Base-by-base conservation (phyloP, 768 basidiomycete genomes). In the Calocybe gangraenosa region DNA sequence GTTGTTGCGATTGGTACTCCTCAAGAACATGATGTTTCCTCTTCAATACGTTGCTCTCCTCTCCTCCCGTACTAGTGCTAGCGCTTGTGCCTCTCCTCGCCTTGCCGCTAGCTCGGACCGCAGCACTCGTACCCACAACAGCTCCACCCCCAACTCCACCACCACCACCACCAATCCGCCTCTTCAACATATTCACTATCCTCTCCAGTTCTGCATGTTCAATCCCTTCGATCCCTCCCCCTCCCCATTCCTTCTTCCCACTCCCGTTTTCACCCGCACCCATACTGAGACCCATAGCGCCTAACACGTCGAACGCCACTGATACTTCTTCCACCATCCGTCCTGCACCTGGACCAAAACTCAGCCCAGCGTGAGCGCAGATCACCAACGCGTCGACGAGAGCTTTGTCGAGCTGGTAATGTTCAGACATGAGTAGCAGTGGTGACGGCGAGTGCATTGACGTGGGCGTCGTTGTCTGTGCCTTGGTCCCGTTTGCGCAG, bases 341-440 rank as follows among this genome's bases (percentile, higher is more conserved):
- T 31, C 30, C 8, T 31, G 8, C 30, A 8, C 8, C 8, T 30
- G 58, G 37, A 3, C 42, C 50, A 42, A 75, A 71, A 44, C 73
- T 56, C 37, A 86, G 69, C 44, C 75, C 76, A 7, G 79, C 74
- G 56, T 83, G 76, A 7, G 81, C 81, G 50, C 81, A 82, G 11
- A 79, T 68, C 15, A 85, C 74, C 3, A 78, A 74, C 0, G 88
- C 80, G 50, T 86, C 83, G 54, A 84, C 79, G 15, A 90, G 61
- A 11, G 78, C 67, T 48, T 81, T 74, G 13, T 75, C 72, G 40
- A 84, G 74, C 2, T 82, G 72, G 56, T 83, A 80, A 52, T 78
- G 76, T 44, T 73, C 73, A 7, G 32, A 42, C 42, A 56, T 44
- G 54, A 73, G 69, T n/a, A 74, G 73, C 11, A 28, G 25, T 28